These are phyloP conservation scores for Chlamydomonas sphaeroides DNA, from an alignment of 139 green algal genomes.

Conservation along the genomic window DNA sequence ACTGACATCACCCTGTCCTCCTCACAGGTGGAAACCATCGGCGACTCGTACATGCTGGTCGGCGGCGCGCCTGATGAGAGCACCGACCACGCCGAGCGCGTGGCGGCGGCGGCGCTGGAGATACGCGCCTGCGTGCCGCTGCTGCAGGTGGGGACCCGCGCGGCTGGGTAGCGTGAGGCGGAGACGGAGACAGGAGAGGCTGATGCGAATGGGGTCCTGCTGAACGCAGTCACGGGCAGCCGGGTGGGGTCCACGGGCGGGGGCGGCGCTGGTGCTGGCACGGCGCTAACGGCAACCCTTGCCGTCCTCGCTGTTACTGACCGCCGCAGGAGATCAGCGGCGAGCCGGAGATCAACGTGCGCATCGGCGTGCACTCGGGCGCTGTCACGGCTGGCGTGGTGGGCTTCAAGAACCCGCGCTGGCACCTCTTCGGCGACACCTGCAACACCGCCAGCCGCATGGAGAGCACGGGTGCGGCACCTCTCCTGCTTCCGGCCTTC, in stretches of 20 bases:
- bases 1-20: too few species aligned
- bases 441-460: constrained; percentile 46
- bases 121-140: constrained; percentile 38
- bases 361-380: constrained; percentile 51
- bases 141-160: neutral
- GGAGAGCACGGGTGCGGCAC: constrained; percentile 42
- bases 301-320: too few species aligned
- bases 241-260: too few species aligned
- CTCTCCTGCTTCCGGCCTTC: too few species aligned
- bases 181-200: neutral
- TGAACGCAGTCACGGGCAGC: too few species aligned
- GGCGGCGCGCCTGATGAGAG: constrained; percentile 18
- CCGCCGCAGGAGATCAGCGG: constrained; percentile 28
- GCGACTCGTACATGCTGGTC: constrained; percentile 43
- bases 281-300: too few species aligned
- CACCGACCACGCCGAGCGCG: constrained; percentile 21
- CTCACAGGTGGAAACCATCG: constrained; percentile 49
- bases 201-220: too few species aligned
- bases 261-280: too few species aligned
- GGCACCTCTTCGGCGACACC: constrained; percentile 44
- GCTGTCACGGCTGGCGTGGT: constrained; percentile 34
- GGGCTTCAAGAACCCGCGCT: constrained; percentile 46
- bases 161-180: neutral
- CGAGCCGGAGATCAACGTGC: constrained; percentile 42
- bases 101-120: constrained; percentile 34